Base-by-base conservation (phyloP, 2,329 filamentous ascomycete species). In the Sarocladiaceae sp. region DNA sequence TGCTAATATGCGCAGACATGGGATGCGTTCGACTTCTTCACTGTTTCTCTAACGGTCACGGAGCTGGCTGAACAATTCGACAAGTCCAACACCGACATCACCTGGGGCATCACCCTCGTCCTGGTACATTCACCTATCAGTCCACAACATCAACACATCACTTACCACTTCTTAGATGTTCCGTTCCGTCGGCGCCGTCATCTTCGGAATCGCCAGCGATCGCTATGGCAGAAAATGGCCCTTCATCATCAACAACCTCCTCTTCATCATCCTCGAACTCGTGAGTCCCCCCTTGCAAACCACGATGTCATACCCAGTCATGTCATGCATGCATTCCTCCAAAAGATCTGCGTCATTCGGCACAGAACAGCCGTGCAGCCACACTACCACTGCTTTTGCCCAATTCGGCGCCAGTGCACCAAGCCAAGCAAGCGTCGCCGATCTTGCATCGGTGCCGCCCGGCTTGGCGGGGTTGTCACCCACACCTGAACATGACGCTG, bases 221-320 rank as follows among this genome's bases (percentile, higher is more conserved):
- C 71, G 77, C 31, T 83, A 79, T 56, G 80, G 80, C 4, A 69
- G 80, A 46, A 82, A 81, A 62, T 89, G 87, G 84, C 87, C 87
- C 1, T 90, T 91, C 71, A 77, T 91, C 13, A 62, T 87, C 54
- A 91, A 91, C 69, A 88, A 90, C 67, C 55, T 89, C 20, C 73
- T 92, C 18, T 83, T 92, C 54, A 85, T 88, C 33, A 65, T 84
- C 5, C 74, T 92, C 10, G 87, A 92, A 66, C 74, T 91, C 60
- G 86, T 85, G 61, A 69, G 73, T 48, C 25, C 17, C 22, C 23
- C 22, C 39, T 33, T 25, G 20, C 35, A 37, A 37, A 37, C 18
- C 7, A 12, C 18, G 12, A 13, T 22, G 13, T n/a, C n/a, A n/a
- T n/a, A n/a, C n/a, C n/a, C n/a, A n/a, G n/a, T n/a, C n/a, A n/a